Base-by-base conservation (phyloP, 345 rosid genomes). In the Pugionium cornutum region DNA sequence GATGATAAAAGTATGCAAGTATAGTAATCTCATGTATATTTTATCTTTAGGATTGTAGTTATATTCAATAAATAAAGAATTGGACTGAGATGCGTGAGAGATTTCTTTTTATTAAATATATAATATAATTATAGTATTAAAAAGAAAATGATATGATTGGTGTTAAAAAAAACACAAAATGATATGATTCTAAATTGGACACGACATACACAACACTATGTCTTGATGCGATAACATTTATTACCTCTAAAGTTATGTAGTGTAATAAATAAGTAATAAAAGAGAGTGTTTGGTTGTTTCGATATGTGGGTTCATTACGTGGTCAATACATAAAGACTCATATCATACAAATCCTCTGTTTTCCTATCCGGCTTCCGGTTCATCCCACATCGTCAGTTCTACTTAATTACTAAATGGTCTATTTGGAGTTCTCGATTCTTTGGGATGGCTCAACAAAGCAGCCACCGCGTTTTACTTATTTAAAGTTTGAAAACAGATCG, bases 111-210 rank as follows among this genome's bases (percentile, higher is more conserved):
- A 53, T 53, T 53, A 39, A 32, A 64, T 5, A 49, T 18, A 18
- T 18, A 5, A 34, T 48, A 44, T 45, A 37, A 8, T 45, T 53
- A 66, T 60, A 67, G 26, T 60, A 8, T 60, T 37, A 37, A 25
- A 69, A 50, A n/a, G 48, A 67, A 42, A 73, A 60, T 66, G 66
- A 59, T 73, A 73, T 73, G 76, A 66, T 73, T 73, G 18, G 18
- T 18, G 18, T 18, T 18, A 18, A 18, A 18, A 18, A 18, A 18
- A 18, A 18, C 18, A 18, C 18, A 18, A 73, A 53, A 60, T 67
- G 67, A 62, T 74, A 74, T 74, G 77, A 67, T 74, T 74, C 42
- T 54, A 74, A 74, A 67, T 74, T 67, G 73, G 73, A 74, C 77
- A 74, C 77, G 77, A 67, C 73, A 61, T 48, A 48, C 73, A 73